Evolutionary conservation across 345 rosid species (phyloP).

Genomic region (Hibiscus trionum): DNA sequence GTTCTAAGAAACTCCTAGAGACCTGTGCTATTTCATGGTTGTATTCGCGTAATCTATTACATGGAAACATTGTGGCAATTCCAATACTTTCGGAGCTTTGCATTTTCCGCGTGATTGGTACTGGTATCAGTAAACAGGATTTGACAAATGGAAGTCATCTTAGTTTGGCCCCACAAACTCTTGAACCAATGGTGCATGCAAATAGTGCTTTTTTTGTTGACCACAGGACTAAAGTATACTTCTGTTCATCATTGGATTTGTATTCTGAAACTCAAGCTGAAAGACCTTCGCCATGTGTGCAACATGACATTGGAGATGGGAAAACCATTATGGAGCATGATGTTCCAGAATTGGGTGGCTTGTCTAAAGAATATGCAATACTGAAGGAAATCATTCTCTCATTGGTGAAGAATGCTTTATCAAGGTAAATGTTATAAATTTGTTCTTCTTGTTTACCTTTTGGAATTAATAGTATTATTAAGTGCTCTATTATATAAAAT

Average conservation of each 20-base stretch:
- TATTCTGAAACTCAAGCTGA: slow-evolving; percentile 21
- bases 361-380: slow-evolving; percentile 49
- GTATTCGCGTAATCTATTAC: slow-evolving; percentile 46
- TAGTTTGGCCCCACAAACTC: slow-evolving; percentile 7
- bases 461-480: background rate
- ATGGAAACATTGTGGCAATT: slow-evolving; percentile 63
- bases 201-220: slow-evolving; percentile 41
- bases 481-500: slow-evolving; percentile 6
- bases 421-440: slow-evolving; percentile 40
- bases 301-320: slow-evolving; percentile 20
- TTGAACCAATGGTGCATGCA: slow-evolving; percentile 11
- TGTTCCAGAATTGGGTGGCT: slow-evolving; percentile 59
- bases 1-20: slow-evolving; percentile 52
- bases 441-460: slow-evolving; percentile 2
- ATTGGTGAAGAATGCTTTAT: slow-evolving; percentile 35
- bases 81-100: slow-evolving; percentile 51
- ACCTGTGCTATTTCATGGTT: slow-evolving; percentile 57
- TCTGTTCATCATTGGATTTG: slow-evolving; percentile 27
- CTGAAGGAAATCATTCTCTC: slow-evolving; percentile 58
- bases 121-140: slow-evolving; percentile 17
- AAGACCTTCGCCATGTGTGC: slow-evolving; percentile 19
- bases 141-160: slow-evolving; percentile 17
- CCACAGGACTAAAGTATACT: slow-evolving; percentile 46
- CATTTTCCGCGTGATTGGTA: slow-evolving; percentile 41
- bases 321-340: slow-evolving; percentile 22